Conservation (phyloP, 441 rosid species). For the Corymbia citriodora region DNA sequence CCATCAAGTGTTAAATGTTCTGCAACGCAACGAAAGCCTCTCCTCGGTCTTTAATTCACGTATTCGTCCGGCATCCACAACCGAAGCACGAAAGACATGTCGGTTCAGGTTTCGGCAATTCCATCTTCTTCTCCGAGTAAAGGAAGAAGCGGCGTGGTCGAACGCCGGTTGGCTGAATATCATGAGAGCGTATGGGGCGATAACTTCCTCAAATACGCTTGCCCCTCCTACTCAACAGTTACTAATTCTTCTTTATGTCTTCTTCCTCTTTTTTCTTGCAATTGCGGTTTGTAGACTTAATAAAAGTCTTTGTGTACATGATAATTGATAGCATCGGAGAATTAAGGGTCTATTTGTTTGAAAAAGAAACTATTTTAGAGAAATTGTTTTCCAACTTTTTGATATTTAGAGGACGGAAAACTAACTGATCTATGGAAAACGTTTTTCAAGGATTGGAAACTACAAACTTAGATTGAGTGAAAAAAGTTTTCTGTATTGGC, state of each 20-base stretch:
- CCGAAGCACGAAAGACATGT: not conserved
- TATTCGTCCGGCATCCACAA: not conserved
- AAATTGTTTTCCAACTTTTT: not conserved
- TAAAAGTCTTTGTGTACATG: not conserved
- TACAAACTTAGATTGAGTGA: not conserved
- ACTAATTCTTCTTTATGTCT: not conserved
- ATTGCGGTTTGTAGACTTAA: not conserved
- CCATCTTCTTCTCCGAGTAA: not conserved
- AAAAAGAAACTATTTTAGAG: rapidly evolving
- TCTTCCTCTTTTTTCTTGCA: not conserved
- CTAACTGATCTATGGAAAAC: not conserved
- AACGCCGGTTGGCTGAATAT: not conserved
- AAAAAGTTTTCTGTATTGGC: not conserved
- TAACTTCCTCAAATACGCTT: not conserved
- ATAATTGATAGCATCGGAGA: not conserved
- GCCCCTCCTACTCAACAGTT: not conserved
- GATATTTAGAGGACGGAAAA: not conserved
- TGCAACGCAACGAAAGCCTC: not conserved
- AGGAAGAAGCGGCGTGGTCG: not conserved
- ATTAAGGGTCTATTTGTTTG: rapidly evolving
- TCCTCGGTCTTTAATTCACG: not conserved
- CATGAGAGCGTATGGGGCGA: not conserved
- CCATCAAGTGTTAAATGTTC: not conserved
- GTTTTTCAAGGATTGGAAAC: not conserved
- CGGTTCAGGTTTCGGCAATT: not conserved